Evolutionary conservation across 805 yeast species (phyloP), one percentile per base, ranked within the genome.

Genomic region (Clavispora carvajalis): DNA sequence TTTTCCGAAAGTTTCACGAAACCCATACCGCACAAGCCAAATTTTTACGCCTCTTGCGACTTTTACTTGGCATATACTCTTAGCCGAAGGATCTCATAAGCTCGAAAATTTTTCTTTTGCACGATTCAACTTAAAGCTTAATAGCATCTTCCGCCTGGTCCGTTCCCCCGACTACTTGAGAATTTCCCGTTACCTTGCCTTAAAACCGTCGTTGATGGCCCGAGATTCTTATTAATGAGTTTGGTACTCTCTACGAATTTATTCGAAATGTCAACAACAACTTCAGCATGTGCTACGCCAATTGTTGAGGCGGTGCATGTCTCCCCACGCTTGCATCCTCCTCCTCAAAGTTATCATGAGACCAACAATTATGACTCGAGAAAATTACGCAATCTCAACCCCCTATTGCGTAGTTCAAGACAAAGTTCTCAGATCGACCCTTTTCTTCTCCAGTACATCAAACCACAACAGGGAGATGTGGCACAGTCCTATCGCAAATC

Each of bases 391-490:
- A 17, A 11, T 22, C 7, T 15, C 7, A 34, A 16, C 13, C 4
- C 3, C 11, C 34, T 6, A 12, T 12, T 31, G 23, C 34, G 9
- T 3, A 23, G 34, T 9, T 30, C 30, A 4, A 31, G 18, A 3
- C 22, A 17, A 15, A 19, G 19, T 13, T 4, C 17, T 8, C 30
- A n/a, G 4, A 37, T 39, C 7, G 54, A 51, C 28, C 52, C 54
- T 7, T 51, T 49, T 26, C 41, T 51, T 11, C 49, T 50, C 3
- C 51, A 44, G 31, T 51, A 51, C 38, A 38, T 51, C 36, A 45
- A 40, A 36, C 52, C 48, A 8, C 31, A 31, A 29, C 39, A 13
- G 38, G 35, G 31, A 35, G 38, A 48, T 28, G 36, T 38, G 19
- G 49, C 43, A 15, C 45, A 48, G 26, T 31, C 45, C 12, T 46